phyloP scores from a whole-genome alignment of 1,284 basidiomycete species.

The Trametes polyzona region DNA sequence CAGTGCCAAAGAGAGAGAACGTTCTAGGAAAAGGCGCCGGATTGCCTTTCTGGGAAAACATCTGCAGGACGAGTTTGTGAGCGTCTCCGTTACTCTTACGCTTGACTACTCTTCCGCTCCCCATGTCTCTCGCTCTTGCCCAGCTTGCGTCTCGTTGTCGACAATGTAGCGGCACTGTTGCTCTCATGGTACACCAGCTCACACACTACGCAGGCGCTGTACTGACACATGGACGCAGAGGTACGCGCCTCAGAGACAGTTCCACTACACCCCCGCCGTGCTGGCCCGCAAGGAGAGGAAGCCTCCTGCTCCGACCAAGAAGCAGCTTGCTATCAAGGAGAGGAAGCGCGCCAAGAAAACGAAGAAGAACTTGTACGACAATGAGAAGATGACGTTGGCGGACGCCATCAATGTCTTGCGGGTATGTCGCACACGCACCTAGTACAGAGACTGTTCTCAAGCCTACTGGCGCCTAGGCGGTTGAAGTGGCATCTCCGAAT shows the following conservation, averaged over 20 bases:
- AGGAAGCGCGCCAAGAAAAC: conserved; percentile 51
- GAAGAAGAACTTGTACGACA: conserved; percentile 51
- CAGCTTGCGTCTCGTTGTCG: conserved; percentile 27
- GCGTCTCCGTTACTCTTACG: not conserved
- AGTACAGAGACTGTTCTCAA: not conserved
- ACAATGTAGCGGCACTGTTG: conserved; percentile 24
- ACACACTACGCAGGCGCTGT: not conserved
- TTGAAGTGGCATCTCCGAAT: conserved; percentile 76
- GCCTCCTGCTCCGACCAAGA: conserved; percentile 60
- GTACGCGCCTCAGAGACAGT: conserved; percentile 41
- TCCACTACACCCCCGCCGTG: conserved; percentile 51
- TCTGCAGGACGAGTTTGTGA: not conserved
- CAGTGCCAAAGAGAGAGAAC: too few relatives aligned
- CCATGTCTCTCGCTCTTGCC: conserved; percentile 28
- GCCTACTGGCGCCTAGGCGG: conserved; percentile 52
- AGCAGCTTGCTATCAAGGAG: conserved; percentile 62
- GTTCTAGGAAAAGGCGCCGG: not conserved
- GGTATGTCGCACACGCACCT: conserved; percentile 45
- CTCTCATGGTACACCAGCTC: conserved; percentile 1
- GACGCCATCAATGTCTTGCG: conserved; percentile 72
- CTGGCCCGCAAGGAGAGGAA: conserved; percentile 53
- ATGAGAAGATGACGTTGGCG: conserved; percentile 63
- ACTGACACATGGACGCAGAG: conserved; percentile 13
- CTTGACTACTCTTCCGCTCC: not conserved
- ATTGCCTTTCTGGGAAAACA: conserved; percentile 12